Percentiles rank a stretch among this genome's conserved stretches.
Evolutionary conservation across 768 basidiomycete genomes (phyloP).

Genomic region (Lactarius tabidus): DNA sequence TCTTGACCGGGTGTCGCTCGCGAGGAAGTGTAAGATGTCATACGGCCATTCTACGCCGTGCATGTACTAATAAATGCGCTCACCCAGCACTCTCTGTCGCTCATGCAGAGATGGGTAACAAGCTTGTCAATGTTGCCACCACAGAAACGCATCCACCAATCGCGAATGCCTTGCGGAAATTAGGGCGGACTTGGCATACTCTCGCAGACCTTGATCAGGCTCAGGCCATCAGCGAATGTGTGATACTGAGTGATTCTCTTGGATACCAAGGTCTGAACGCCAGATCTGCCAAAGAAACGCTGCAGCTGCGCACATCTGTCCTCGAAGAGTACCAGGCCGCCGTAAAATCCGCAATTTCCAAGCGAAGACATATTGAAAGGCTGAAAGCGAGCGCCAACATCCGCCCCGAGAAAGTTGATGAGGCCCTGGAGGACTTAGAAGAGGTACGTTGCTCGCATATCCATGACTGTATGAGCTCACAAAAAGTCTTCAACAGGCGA

Average conservation of each 20-base stretch:
- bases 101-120: constrained; percentile 91
- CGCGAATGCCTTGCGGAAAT: constrained; percentile 76
- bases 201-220: constrained; percentile 86
- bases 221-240: constrained; percentile 90
- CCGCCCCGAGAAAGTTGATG: constrained; percentile 79
- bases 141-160: constrained; percentile 86
- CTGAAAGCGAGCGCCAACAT: constrained; percentile 84
- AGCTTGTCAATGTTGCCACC: constrained; percentile 81
- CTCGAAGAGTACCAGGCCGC: constrained; percentile 93
- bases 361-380: constrained; percentile 86
- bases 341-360: constrained; percentile 89
- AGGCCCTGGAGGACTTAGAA: constrained; percentile 88
- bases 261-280: constrained; percentile 97
- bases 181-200: constrained; percentile 84
- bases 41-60: constrained; percentile 4
- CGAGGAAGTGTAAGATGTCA: constrained; percentile 63
- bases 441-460: constrained; percentile 51
- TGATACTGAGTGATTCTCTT: constrained; percentile 91
- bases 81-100: constrained; percentile 65
- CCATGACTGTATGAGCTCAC: constrained; percentile 15
- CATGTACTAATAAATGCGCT: constrained; percentile 9
- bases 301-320: constrained; percentile 84
- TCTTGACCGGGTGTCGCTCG: constrained; percentile 78
- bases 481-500: constrained; percentile 53
- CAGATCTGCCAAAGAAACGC: constrained; percentile 92